phyloP scores from a whole-genome alignment of 768 basidiomycete species.

The Pholiota conissans region DNA sequence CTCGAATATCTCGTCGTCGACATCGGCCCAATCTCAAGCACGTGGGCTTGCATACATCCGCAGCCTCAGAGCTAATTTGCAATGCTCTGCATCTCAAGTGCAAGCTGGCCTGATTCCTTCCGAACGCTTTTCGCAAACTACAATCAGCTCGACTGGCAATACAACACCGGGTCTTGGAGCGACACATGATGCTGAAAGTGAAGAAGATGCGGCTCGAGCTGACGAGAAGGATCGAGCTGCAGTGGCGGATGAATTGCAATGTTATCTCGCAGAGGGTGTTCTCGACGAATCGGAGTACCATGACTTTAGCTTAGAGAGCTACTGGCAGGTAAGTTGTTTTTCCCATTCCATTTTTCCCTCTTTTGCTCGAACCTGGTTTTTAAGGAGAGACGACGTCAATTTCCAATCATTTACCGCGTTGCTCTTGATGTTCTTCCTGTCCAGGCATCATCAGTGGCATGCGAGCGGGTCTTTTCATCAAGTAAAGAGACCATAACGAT shows the following conservation, averaged over 20 bases:
- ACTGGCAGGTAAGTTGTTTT: not conserved
- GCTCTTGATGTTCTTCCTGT: slow-evolving; percentile 31
- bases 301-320: not conserved
- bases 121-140: too few species aligned
- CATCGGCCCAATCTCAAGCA: not conserved
- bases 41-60: not conserved
- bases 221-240: not conserved
- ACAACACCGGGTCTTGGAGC: not conserved
- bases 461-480: slow-evolving; percentile 29
- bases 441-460: slow-evolving; percentile 33
- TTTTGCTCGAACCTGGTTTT: too few species aligned
- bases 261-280: not conserved
- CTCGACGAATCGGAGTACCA: not conserved
- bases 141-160: too few species aligned
- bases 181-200: not conserved
- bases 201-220: not conserved
- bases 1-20: not conserved
- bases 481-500: slow-evolving; percentile 27
- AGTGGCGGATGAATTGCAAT: not conserved
- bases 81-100: not conserved
- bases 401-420: slow-evolving; percentile 24
- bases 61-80: not conserved
- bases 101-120: not conserved
- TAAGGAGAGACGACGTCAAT: slow-evolving; percentile 22
- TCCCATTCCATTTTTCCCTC: not conserved